phyloP scores from a whole-genome alignment of 345 rosid genomes.

The Leavenworthia alabamica region DNA sequence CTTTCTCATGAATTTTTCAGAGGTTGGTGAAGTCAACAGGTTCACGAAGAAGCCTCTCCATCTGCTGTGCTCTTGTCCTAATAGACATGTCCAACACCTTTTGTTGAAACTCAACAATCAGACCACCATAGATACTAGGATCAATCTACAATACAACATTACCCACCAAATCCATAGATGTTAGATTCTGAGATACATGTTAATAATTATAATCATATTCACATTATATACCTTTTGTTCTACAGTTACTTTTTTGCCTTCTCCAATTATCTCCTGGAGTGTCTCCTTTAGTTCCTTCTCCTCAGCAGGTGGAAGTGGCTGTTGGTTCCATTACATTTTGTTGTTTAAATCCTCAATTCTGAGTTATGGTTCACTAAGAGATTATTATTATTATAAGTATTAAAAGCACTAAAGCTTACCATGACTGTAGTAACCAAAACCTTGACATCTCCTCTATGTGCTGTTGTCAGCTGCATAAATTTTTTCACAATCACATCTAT shows the following conservation, averaged over 20 bases:
- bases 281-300: slow-evolving; percentile 84
- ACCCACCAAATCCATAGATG: neutral
- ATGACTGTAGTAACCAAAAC: slow-evolving; percentile 74
- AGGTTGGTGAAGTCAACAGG: slow-evolving; percentile 43
- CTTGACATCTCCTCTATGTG: slow-evolving; percentile 75
- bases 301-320: slow-evolving; percentile 82
- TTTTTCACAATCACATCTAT: slow-evolving; percentile 59
- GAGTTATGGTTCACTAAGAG: neutral
- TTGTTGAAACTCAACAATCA: slow-evolving; percentile 70
- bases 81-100: slow-evolving; percentile 98
- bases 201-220: neutral
- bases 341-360: neutral
- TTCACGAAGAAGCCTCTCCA: slow-evolving; percentile 90
- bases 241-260: slow-evolving; percentile 64
- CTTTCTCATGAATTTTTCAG: slow-evolving; percentile 23
- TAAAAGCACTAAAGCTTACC: slow-evolving; percentile 44
- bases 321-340: slow-evolving; percentile 21
- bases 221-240: slow-evolving; percentile 65
- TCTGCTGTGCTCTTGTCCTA: slow-evolving; percentile 74
- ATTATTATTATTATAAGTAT: neutral
- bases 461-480: slow-evolving; percentile 67
- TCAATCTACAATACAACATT: slow-evolving; percentile 50
- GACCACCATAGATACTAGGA: slow-evolving; percentile 86
- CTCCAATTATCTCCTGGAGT: slow-evolving; percentile 65
- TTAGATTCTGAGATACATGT: neutral